Percentiles rank a stretch among this genome's conserved stretches.
phyloP scores from a whole-genome alignment of 148 eudicot genomes.

The Amaranthus cruentus region DNA sequence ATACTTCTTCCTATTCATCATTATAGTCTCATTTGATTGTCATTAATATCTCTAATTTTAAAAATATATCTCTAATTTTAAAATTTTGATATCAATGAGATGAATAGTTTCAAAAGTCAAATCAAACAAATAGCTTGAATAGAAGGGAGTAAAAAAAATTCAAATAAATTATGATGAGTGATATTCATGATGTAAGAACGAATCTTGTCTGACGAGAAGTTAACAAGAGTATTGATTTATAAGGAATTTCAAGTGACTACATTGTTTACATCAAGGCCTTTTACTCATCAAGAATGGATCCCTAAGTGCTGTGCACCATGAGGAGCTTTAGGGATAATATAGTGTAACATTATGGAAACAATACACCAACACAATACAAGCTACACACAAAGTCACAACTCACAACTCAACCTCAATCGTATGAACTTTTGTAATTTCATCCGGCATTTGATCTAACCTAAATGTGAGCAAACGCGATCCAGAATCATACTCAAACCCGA shows the following conservation, averaged over 20 bases:
- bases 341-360: background rate
- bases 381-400: slow-evolving; percentile 7
- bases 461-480: slow-evolving; percentile 57
- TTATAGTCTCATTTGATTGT: too few species aligned
- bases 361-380: background rate
- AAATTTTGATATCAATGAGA: too few species aligned
- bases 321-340: slow-evolving; percentile 3
- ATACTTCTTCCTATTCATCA: too few species aligned
- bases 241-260: background rate
- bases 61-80: too few species aligned
- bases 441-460: slow-evolving; percentile 55
- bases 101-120: too few species aligned
- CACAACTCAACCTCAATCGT: slow-evolving; percentile 56
- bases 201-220: background rate
- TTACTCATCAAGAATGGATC: background rate
- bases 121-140: too few species aligned
- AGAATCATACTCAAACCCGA: slow-evolving; percentile 49
- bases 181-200: background rate
- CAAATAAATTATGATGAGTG: too few species aligned
- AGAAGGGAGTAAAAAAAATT: too few species aligned
- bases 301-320: slow-evolving; percentile 6
- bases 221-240: background rate
- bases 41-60: too few species aligned
- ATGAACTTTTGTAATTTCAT: slow-evolving; percentile 51
- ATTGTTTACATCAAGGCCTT: slow-evolving; percentile 7